Base-by-base conservation (phyloP, 441 rosid genomes). In the Gossypium lobatum region DNA sequence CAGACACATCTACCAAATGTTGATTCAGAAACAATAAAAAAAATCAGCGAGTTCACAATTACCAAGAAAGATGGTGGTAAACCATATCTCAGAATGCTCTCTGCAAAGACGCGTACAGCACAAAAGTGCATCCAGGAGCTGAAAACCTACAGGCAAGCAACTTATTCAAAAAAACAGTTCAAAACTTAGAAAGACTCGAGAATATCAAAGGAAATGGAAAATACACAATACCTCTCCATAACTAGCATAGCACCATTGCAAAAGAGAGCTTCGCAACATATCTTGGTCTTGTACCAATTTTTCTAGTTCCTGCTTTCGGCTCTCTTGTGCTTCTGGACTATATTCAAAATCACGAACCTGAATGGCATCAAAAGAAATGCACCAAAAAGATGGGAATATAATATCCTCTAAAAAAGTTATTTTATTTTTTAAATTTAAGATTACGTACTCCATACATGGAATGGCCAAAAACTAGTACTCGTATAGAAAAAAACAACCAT, bases 121-220 rank as follows among this genome's bases (percentile, higher is more conserved):
- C 97, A 96, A 75, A 96, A 96, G 81, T 96, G 99, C 99, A 96
- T 96, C 98, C 97, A 96, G 16, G 97, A 89, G 83, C 92, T 92
- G 80, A 96, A 96, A 83, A 93, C 97, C 98, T 96, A 85, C 83
- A 87, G 54, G 64, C 16, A 26, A 69, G 54, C 64, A 80, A 71
- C 76, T 26, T 37, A 62, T 16, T 54, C 50, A 25, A 1, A 54
- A 42, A 64, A 31, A 28, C 61, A 48, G 34, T 28, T 50, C 61
- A 55, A 55, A 55, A 55, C 67, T 21, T 10, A 20, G 45, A n/a
- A 26, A 62, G 8, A 21, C 45, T 28, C 13, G 11, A 50, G 23
- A 54, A 77, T 62, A 55, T 53, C 42, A 66, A 10, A 2, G 2
- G 54, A 45, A 34, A 75, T 46, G 10, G 16, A 13, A 74, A 55